Evolutionary conservation across 1,139 yeast genomes (phyloP).

Genomic region (Protomyces gravidus): DNA sequence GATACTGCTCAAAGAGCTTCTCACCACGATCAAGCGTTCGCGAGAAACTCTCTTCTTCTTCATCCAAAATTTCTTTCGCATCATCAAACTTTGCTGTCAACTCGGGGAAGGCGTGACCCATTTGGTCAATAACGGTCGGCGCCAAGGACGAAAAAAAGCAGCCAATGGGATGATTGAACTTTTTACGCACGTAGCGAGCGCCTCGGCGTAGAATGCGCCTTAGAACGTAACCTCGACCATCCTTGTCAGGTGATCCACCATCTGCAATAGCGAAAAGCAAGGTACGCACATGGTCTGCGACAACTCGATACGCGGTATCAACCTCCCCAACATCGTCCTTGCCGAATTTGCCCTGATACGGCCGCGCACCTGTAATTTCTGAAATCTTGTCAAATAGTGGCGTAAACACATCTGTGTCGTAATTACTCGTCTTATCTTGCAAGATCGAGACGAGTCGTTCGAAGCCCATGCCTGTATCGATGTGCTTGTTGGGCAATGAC

Average conservation of each 20-base stretch:
- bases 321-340: constrained; percentile 87
- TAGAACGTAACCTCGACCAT: constrained; percentile 96
- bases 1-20: constrained; percentile 88
- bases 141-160: constrained; percentile 85
- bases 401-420: constrained; percentile 92
- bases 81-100: constrained; percentile 64
- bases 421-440: constrained; percentile 85
- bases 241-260: constrained; percentile 99
- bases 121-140: constrained; percentile 88
- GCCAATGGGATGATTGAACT: constrained; percentile 93
- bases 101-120: constrained; percentile 80
- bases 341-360: constrained; percentile 89
- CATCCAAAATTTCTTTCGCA: constrained; percentile 85
- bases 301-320: constrained; percentile 95
- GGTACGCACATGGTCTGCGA: constrained; percentile 97
- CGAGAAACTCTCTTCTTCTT: constrained; percentile 91
- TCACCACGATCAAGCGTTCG: constrained; percentile 98
- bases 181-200: constrained; percentile 92
- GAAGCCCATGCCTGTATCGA: constrained; percentile 98
- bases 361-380: constrained; percentile 88
- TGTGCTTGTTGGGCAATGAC: constrained; percentile 85
- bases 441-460: constrained; percentile 93
- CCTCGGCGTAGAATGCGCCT: constrained; percentile 98
- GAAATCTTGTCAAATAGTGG: constrained; percentile 82
- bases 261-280: constrained; percentile 92